phyloP scores from a whole-genome alignment of 352 stramenopile species.

The Pythium sp. region DNA sequence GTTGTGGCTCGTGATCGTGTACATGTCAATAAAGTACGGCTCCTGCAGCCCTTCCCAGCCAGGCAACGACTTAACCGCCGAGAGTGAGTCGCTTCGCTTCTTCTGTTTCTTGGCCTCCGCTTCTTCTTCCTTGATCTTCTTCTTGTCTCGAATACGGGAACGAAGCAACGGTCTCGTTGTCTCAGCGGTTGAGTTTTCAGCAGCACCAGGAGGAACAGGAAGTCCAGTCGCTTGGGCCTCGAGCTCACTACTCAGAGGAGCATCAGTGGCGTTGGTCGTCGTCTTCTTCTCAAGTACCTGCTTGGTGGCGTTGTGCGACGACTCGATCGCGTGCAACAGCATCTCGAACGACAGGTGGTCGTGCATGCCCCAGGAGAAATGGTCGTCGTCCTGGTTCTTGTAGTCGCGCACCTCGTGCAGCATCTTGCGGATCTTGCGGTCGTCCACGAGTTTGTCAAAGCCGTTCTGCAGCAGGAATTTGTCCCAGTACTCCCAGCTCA shows the following conservation, averaged over 20 bases:
- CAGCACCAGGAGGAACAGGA: not conserved
- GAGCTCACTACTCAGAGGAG: not conserved
- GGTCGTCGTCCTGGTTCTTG: constrained; percentile 58
- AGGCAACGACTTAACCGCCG: constrained; percentile 14
- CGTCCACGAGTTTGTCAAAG: constrained; percentile 70
- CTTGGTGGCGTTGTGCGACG: constrained; percentile 35
- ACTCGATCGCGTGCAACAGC: constrained; percentile 60
- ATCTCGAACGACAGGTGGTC: constrained; percentile 75
- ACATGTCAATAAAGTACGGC: constrained; percentile 80
- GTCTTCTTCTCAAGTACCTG: constrained; percentile 1
- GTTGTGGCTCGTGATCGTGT: constrained; percentile 74
- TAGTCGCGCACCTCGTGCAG: constrained; percentile 53
- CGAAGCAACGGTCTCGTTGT: constrained; percentile 2
- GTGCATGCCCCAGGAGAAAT: constrained; percentile 70
- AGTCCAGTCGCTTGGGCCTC: not conserved
- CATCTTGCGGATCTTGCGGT: constrained; percentile 63
- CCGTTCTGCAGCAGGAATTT: constrained; percentile 59
- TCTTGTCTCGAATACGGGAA: not conserved
- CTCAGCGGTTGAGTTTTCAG: not conserved
- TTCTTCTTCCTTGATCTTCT: not conserved
- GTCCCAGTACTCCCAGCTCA: constrained; percentile 70
- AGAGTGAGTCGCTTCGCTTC: not conserved
- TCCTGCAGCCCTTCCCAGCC: constrained; percentile 60
- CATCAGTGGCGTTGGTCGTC: constrained; percentile 7
- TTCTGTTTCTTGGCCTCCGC: not conserved